phyloP scores from a whole-genome alignment of 2,329 filamentous ascomycete genomes.

The Cryphonectria japonica region DNA sequence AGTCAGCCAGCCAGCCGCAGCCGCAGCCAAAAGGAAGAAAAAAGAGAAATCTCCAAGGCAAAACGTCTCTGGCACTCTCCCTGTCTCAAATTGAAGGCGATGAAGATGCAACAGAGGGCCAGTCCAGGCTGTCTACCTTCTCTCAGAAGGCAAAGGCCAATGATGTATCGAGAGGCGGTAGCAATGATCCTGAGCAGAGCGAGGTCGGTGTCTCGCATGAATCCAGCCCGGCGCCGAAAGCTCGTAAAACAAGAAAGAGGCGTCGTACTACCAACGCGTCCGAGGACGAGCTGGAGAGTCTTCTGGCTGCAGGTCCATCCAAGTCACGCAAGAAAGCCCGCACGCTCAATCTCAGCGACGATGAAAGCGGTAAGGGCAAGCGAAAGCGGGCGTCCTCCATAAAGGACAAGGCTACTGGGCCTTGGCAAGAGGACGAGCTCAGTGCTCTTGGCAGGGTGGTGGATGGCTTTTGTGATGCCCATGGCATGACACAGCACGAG shows the following conservation, averaged over 20 bases:
- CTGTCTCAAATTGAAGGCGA: slow-evolving; percentile 25
- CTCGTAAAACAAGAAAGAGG: slow-evolving; percentile 9
- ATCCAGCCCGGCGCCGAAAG: not conserved
- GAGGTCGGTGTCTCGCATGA: slow-evolving; percentile 4
- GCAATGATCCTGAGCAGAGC: slow-evolving; percentile 6
- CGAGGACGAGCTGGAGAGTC: slow-evolving; percentile 24
- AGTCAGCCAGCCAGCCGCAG: slow-evolving; percentile 10
- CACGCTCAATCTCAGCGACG: not conserved
- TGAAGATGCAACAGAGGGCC: slow-evolving; percentile 15
- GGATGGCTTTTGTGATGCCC: slow-evolving; percentile 48
- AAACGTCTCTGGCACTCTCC: slow-evolving; percentile 19
- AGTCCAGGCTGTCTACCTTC: slow-evolving; percentile 14
- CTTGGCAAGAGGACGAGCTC: slow-evolving; percentile 50
- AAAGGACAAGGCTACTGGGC: slow-evolving; percentile 36
- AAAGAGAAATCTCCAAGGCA: slow-evolving; percentile 21
- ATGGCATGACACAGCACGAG: slow-evolving; percentile 47
- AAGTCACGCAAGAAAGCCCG: slow-evolving; percentile 13
- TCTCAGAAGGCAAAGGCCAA: slow-evolving; percentile 19
- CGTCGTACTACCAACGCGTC: slow-evolving; percentile 10
- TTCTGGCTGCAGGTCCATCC: slow-evolving; percentile 22
- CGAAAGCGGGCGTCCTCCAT: not conserved
- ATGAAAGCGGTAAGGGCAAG: not conserved
- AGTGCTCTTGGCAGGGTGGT: slow-evolving; percentile 46
- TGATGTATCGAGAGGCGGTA: slow-evolving; percentile 10
- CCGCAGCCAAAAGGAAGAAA: slow-evolving; percentile 14